A percentile compares a stretch with the other conserved stretches of the same genome.
phyloP scores from a whole-genome alignment of 1,284 basidiomycete genomes.

The Cryptococcus sp. region DNA sequence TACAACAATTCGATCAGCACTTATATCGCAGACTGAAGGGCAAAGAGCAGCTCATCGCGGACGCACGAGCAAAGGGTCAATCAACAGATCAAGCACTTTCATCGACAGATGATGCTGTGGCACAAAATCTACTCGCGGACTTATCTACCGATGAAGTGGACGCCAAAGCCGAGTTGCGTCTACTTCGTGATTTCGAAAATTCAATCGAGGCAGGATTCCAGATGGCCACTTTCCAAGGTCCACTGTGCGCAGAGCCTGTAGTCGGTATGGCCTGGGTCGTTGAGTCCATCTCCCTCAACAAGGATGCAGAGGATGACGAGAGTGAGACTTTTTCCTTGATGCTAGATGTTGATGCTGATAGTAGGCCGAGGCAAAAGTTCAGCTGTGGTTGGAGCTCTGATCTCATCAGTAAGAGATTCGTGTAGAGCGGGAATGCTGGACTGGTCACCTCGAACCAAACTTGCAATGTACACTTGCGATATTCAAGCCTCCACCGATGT shows the following conservation, averaged over 20 bases:
- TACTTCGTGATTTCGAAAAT: conserved; percentile 65
- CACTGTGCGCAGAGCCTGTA: conserved; percentile 90
- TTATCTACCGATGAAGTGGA: conserved; percentile 35
- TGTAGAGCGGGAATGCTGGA: conserved; percentile 86
- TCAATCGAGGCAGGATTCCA: conserved; percentile 92
- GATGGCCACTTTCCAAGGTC: conserved; percentile 87
- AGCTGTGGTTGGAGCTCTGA: conserved; percentile 82
- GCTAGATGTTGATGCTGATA: neutral
- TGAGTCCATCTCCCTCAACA: conserved; percentile 57
- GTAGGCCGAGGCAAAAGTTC: conserved; percentile 61
- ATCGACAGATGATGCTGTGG: conserved; percentile 28
- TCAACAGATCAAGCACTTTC: conserved; percentile 42
- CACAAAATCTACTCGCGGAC: conserved; percentile 19
- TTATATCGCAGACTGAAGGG: conserved; percentile 25
- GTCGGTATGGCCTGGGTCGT: conserved; percentile 91
- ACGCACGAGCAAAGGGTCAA: conserved; percentile 40
- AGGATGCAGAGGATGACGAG: conserved; percentile 58
- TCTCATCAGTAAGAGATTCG: conserved; percentile 82
- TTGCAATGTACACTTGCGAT: conserved; percentile 98
- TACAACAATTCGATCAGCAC: neutral
- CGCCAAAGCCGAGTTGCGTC: conserved; percentile 26
- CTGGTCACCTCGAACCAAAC: conserved; percentile 94
- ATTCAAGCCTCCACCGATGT: conserved; percentile 98
- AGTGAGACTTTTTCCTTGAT: conserved; percentile 54
- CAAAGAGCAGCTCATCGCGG: conserved; percentile 36